Percentiles rank a stretch among this genome's conserved stretches.
Evolutionary conservation across 106 monocot species (phyloP).

Genomic region (Agapanthus africanus): DNA sequence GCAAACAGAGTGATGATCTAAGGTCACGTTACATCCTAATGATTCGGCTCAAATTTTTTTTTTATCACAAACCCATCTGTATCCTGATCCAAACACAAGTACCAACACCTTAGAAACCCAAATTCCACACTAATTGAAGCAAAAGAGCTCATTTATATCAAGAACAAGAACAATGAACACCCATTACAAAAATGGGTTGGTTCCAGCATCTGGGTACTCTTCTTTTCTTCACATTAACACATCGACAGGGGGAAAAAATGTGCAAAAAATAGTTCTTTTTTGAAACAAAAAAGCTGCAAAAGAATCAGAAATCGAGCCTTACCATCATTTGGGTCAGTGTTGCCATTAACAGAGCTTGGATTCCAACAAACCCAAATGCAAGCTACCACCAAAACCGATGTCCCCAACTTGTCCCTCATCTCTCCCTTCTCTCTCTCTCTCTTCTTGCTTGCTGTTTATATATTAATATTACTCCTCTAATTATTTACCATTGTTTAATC

Average conservation of each 20-base stretch:
- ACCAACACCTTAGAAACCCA: background rate
- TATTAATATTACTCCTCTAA: background rate
- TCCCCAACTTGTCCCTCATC: constrained; percentile 21
- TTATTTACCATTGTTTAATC: background rate
- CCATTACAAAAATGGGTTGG: background rate
- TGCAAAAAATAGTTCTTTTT: background rate
- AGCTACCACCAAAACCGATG: constrained; percentile 15
- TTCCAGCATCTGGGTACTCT: background rate
- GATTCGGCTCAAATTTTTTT: background rate
- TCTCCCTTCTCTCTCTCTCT: constrained; percentile 5
- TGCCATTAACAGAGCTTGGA: constrained; percentile 22
- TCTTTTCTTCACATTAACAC: constrained; percentile 6
- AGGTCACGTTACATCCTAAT: background rate
- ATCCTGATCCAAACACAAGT: background rate
- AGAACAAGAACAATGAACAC: background rate
- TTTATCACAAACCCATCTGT: background rate
- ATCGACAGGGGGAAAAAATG: background rate
- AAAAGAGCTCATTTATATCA: background rate
- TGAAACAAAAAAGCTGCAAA: background rate
- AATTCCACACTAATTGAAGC: background rate
- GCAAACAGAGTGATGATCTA: too few species aligned
- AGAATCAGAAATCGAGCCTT: background rate
- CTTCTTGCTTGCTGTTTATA: background rate
- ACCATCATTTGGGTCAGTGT: constrained; percentile 30
- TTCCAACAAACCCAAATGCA: constrained; percentile 29